These are phyloP conservation scores for Rhodotorula diobovata DNA, from an alignment of 768 basidiomycete genomes.

Conservation along the genomic window DNA sequence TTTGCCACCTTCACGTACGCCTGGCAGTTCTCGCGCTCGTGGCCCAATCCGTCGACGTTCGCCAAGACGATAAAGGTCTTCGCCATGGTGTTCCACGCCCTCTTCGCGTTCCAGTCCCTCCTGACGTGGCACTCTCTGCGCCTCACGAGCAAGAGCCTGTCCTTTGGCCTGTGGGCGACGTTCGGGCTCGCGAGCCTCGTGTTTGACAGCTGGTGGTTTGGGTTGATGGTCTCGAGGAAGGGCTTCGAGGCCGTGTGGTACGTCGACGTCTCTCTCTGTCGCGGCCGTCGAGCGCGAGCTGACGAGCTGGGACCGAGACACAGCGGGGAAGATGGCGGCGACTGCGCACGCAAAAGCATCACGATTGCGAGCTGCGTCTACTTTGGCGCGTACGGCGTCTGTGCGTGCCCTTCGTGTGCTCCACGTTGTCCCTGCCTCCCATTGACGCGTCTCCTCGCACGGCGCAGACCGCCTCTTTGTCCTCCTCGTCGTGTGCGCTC, in stretches of 20 bases:
- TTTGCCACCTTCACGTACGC: slow-evolving; percentile 20
- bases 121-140: slow-evolving; percentile 18
- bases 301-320: too few relatives aligned
- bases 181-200: slow-evolving; percentile 11
- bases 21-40: slow-evolving; percentile 10
- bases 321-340: not conserved
- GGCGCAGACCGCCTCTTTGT: slow-evolving; percentile 4
- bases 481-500: not conserved
- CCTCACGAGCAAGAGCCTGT: not conserved
- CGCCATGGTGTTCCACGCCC: slow-evolving; percentile 13
- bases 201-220: slow-evolving; percentile 21
- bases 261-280: not conserved
- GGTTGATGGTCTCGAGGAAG: not conserved
- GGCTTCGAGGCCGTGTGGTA: not conserved
- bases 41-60: slow-evolving; percentile 7
- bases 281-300: too few relatives aligned
- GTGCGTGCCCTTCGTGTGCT: slow-evolving; percentile 9
- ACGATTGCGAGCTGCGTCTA: slow-evolving; percentile 16
- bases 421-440: not conserved
- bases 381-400: slow-evolving; percentile 1
- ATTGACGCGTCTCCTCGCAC: too few relatives aligned
- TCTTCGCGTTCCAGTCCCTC: slow-evolving; percentile 16
- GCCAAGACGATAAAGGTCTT: slow-evolving; percentile 18
- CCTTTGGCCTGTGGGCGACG: slow-evolving; percentile 4
- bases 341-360: not conserved